Conservation (phyloP, 805 yeast genomes). For the Teunomyces gatunensis region DNA sequence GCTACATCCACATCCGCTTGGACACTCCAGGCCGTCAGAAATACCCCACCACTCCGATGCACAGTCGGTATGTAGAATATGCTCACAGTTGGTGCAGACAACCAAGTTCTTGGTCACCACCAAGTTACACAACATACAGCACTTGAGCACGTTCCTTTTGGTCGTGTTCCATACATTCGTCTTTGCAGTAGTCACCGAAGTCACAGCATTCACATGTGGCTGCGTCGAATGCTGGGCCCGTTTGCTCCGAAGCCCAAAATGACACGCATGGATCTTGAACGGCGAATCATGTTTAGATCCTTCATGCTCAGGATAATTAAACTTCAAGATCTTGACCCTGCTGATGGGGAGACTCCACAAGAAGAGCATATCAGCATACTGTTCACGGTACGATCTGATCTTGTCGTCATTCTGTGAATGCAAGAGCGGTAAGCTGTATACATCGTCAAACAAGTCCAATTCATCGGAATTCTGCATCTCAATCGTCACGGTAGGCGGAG, state of each 20-base stretch:
- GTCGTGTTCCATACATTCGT: slow-evolving; percentile 32
- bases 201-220: slow-evolving; percentile 22
- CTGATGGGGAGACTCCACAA: slow-evolving; percentile 84
- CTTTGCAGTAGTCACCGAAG: slow-evolving; percentile 21
- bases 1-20: slow-evolving; percentile 82
- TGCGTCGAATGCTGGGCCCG: slow-evolving; percentile 16
- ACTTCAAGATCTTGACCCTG: slow-evolving; percentile 73
- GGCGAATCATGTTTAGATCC: slow-evolving; percentile 15
- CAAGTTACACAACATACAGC: slow-evolving; percentile 67
- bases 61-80: slow-evolving; percentile 74
- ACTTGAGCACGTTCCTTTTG: slow-evolving; percentile 26
- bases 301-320: slow-evolving; percentile 44
- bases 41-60: slow-evolving; percentile 76
- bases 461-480: slow-evolving; percentile 46
- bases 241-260: slow-evolving; percentile 28
- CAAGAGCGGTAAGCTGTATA: slow-evolving; percentile 40
- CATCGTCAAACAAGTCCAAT: slow-evolving; percentile 44
- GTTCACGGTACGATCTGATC: slow-evolving; percentile 49
- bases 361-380: slow-evolving; percentile 74
- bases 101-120: slow-evolving; percentile 59
- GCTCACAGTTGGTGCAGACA: slow-evolving; percentile 73
- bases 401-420: slow-evolving; percentile 35
- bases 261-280: slow-evolving; percentile 34
- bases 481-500: slow-evolving; percentile 36
- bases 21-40: slow-evolving; percentile 50